Evolutionary conservation across 345 rosid genomes (phyloP), one percentile per base, ranked within the genome.

Genomic region (Psidium friedrichsthalianum): DNA sequence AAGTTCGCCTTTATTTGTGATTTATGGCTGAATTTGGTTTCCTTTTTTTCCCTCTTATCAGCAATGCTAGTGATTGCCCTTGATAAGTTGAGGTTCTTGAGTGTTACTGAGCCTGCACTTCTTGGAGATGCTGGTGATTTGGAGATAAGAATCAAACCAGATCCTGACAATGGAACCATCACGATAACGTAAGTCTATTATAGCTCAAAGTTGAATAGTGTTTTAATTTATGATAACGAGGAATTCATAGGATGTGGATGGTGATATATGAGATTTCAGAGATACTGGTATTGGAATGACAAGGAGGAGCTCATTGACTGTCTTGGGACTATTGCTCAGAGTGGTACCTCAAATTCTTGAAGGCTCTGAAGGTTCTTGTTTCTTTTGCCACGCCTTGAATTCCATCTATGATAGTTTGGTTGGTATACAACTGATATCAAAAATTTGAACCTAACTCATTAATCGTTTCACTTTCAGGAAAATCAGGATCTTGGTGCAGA

Each of bases 221-320:
- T 20, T 52, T 29, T 25, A 2, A 15, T 52, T 51, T 47, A 47
- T 81, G 24, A 18, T 52, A 7, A 29, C 15, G 22, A 59, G 56
- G 24, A 58, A 29, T 15, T 61, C 42, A 29, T 61, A 8, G 74
- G 74, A 61, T 61, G 21, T 29, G 40, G 51, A 64, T 36, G 36
- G 74, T 21, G 86, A 78, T 78, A 56, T 85, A 32, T 74, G 83
- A 58, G 83, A 86, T 54, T 91, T 90, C 90, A 97, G 99, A 4
- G 99, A 97, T 84, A 91, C 99, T 87, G 99, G 99, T 51, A 94
- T 97, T 92, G 99, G 99, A n/a, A 97, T 97, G 99, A 94, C 98
- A 27, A 91, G 83, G 98, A 96, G 83, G 99, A 97, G 88, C 98
- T 97, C 47, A 88, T 97, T 84, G 99, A 96, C 84, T 97, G 99